A percentile compares a stretch with the other conserved stretches of the same genome.
Conservation (phyloP, 2,329 filamentous ascomycete genomes). For the Macrophomina pseudophaseolina region DNA sequence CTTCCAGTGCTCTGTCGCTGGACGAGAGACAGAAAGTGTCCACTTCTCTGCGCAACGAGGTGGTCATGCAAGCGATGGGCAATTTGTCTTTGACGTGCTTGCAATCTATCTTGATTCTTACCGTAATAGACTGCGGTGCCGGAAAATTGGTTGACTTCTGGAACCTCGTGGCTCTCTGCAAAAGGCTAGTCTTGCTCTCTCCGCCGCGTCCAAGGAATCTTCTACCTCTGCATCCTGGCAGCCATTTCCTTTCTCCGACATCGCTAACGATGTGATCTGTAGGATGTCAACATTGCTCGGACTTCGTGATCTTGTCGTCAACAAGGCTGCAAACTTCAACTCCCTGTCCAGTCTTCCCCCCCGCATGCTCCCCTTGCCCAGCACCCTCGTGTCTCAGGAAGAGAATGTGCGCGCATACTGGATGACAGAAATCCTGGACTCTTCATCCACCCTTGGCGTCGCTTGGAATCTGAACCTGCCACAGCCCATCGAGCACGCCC, state of each 20-base stretch:
- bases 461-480: constrained; percentile 36
- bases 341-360: constrained; percentile 36
- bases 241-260: not conserved
- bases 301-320: constrained; percentile 37
- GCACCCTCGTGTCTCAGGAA: constrained; percentile 41
- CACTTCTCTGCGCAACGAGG: constrained; percentile 34
- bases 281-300: constrained; percentile 40
- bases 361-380: constrained; percentile 35
- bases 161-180: constrained; percentile 42
- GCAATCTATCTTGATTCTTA: constrained; percentile 41
- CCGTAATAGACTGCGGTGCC: constrained; percentile 38
- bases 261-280: not conserved
- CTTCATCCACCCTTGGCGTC: constrained; percentile 40
- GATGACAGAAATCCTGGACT: constrained; percentile 46
- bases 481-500: constrained; percentile 29
- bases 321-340: constrained; percentile 39
- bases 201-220: no score
- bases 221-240: not conserved
- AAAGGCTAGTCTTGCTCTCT: constrained; percentile 31
- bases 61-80: constrained; percentile 37
- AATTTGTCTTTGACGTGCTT: constrained; percentile 38
- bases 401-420: constrained; percentile 45
- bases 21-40: constrained; percentile 33
- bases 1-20: constrained; percentile 31
- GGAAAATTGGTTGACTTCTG: constrained; percentile 40